Base-by-base conservation (phyloP, 768 basidiomycete genomes). In the Amyloporia xantha region DNA sequence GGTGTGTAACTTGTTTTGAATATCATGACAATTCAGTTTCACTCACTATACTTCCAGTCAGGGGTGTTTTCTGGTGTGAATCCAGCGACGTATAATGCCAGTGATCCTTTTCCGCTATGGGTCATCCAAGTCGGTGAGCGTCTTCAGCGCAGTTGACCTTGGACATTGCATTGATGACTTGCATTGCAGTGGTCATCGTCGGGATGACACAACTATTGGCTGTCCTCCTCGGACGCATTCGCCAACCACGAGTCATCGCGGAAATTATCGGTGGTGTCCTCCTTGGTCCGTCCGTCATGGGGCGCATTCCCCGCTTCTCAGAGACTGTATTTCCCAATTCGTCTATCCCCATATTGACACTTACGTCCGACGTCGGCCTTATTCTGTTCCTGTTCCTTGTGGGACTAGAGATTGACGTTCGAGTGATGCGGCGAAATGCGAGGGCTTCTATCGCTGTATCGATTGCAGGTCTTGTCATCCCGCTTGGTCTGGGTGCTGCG, bases 181-280 rank as follows among this genome's bases (percentile, higher is more conserved):
- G 37, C 65, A 81, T 39, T 5, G 36, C 65, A 81, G 85, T 85
- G 42, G 78, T 97, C 55, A 92, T 98, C 69, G 74, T 96, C 49
- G 67, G 67, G 27, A 81, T 92, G 74, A 81, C 82, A 30, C 88
- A 93, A 60, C 50, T 86, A 4, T 78, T 97, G 9, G 74, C 79
- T 0, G 65, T 87, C 17, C 49, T 77, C 44, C 72, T 96, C 19
- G 64, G 70, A 6, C 81, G 75, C 48, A 79, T 95, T 28, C 81
- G 79, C 27, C 94, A 97, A 59, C 95, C 95, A 1, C 75, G 84
- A n/a, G 94, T 97, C 51, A 91, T 96, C 45, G 82, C 92, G 36
- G 94, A 97, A 64, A 86, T 96, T 51, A 79, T 97, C 48, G 91
- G 84, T 0, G 95, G 95, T 19, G 82, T 98, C 54, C 59, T 97